These are phyloP conservation scores for Luzula sylvatica DNA, from an alignment of 176 grass and related monocot genomes.

Conservation along the genomic window DNA sequence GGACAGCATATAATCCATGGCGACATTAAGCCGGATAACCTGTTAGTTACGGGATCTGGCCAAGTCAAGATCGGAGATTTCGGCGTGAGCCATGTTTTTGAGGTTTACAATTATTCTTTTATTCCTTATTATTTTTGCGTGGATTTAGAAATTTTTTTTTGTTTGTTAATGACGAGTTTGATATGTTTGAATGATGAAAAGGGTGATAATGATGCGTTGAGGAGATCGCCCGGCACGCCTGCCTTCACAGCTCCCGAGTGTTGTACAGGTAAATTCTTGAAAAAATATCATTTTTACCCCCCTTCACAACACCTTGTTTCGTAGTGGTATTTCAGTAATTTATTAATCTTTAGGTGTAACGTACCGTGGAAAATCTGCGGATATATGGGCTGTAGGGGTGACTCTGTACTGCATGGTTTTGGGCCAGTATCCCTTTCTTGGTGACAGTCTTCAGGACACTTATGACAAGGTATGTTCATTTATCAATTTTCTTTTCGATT, in stretches of 20 bases:
- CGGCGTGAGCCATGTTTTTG: constrained; percentile 84
- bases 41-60: constrained; percentile 61
- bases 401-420: constrained; percentile 83
- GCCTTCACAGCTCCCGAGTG: constrained; percentile 92
- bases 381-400: constrained; percentile 77
- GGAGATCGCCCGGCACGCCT: constrained; percentile 83
- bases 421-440: constrained; percentile 76
- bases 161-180: not conserved
- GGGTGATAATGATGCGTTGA: constrained; percentile 73
- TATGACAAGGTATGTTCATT: constrained; percentile 56
- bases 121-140: constrained; percentile 7
- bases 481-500: not conserved
- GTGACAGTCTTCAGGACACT: constrained; percentile 64
- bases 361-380: constrained; percentile 58
- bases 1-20: constrained; percentile 76
- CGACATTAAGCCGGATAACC: constrained; percentile 90
- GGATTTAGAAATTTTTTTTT: constrained; percentile 1
- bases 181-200: constrained; percentile 27
- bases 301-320: not conserved
- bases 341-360: constrained; percentile 33
- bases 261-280: constrained; percentile 82
- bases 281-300: not conserved
- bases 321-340: too few species aligned
- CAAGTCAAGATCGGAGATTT: constrained; percentile 92
- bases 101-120: constrained; percentile 55